Conservation (phyloP, 2,329 filamentous ascomycete genomes). For the Phialophora chinensis region DNA sequence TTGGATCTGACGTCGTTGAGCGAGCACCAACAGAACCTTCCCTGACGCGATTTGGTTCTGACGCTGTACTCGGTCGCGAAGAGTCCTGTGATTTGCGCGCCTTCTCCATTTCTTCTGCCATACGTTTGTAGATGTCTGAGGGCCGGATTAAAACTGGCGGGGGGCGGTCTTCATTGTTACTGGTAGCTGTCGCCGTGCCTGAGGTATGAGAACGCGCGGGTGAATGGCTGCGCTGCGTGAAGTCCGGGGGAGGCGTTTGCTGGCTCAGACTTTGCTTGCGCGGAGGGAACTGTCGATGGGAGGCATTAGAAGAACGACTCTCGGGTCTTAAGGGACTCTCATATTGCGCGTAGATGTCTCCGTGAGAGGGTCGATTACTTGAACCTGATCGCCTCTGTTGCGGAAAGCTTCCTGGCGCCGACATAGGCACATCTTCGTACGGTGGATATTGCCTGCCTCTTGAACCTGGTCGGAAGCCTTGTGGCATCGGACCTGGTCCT, state of each 20-base stretch:
- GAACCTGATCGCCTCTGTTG: constrained; percentile 29
- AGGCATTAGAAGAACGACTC: constrained; percentile 37
- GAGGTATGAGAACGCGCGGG: constrained; percentile 9
- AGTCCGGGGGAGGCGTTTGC: constrained; percentile 37
- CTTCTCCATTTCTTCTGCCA: constrained; percentile 68
- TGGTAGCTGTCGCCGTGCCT: constrained; percentile 1
- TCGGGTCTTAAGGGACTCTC: constrained; percentile 37
- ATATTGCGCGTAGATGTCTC: constrained; percentile 30
- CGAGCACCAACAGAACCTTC: constrained; percentile 32
- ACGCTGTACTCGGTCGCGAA: constrained; percentile 62
- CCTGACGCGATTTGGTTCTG: constrained; percentile 35
- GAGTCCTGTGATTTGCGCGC: constrained; percentile 64
- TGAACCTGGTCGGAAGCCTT: constrained; percentile 38
- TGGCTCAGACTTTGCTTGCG: constrained; percentile 68
- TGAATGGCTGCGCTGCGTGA: constrained; percentile 14
- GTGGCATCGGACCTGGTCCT: constrained; percentile 18
- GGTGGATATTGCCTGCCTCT: constrained; percentile 34
- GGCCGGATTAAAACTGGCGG: constrained; percentile 66
- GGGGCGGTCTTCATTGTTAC: constrained; percentile 22
- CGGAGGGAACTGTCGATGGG: constrained; percentile 58
- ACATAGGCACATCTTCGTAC: constrained; percentile 29
- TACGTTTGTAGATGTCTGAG: constrained; percentile 76
- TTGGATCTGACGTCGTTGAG: constrained; percentile 39
- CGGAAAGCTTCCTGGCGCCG: constrained; percentile 29
- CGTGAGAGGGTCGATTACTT: constrained; percentile 38